Percentiles rank a stretch among this genome's conserved stretches.
Evolutionary conservation across 768 basidiomycete species (phyloP).

Genomic region (Pholiota microspora): DNA sequence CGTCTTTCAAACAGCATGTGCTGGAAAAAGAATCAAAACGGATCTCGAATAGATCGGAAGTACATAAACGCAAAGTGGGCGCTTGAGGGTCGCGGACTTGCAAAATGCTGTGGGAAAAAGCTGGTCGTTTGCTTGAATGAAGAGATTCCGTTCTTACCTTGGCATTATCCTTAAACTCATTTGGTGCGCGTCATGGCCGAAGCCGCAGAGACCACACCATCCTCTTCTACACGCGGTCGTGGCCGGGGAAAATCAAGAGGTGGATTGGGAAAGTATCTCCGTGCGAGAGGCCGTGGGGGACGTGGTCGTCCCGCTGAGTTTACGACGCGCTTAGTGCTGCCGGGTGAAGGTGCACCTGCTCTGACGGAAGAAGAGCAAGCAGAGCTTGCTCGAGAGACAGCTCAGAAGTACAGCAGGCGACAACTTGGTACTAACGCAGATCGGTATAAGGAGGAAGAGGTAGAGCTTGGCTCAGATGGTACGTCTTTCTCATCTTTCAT

Average conservation of each 20-base stretch:
- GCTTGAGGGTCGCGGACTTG: too few species aligned
- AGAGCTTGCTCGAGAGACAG: slow-evolving; percentile 48
- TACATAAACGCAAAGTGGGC: too few species aligned
- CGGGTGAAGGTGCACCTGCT: slow-evolving; percentile 47
- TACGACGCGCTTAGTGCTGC: slow-evolving; percentile 54
- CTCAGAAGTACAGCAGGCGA: slow-evolving; percentile 52
- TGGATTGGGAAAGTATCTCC: slow-evolving; percentile 71
- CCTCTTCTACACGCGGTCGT: slow-evolving; percentile 33
- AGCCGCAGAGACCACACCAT: slow-evolving; percentile 4
- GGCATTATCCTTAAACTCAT: background rate
- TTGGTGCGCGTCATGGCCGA: slow-evolving; percentile 12
- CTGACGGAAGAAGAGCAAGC: slow-evolving; percentile 44
- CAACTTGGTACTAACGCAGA: slow-evolving; percentile 69
- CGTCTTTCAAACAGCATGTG: too few species aligned
- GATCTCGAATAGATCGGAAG: too few species aligned
- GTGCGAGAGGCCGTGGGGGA: slow-evolving; percentile 65
- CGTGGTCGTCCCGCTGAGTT: slow-evolving; percentile 67
- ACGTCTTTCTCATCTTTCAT: slow-evolving; percentile 13
- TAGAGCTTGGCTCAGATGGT: slow-evolving; percentile 74
- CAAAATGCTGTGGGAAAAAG: too few species aligned
- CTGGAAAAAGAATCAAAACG: too few species aligned
- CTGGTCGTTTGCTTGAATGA: too few species aligned
- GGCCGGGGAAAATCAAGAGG: slow-evolving; percentile 62
- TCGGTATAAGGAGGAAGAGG: slow-evolving; percentile 70
- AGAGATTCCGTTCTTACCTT: background rate